These are phyloP conservation scores for Chaetomium sp. DNA, from an alignment of 2,329 filamentous ascomycete species.

Conservation along the genomic window DNA sequence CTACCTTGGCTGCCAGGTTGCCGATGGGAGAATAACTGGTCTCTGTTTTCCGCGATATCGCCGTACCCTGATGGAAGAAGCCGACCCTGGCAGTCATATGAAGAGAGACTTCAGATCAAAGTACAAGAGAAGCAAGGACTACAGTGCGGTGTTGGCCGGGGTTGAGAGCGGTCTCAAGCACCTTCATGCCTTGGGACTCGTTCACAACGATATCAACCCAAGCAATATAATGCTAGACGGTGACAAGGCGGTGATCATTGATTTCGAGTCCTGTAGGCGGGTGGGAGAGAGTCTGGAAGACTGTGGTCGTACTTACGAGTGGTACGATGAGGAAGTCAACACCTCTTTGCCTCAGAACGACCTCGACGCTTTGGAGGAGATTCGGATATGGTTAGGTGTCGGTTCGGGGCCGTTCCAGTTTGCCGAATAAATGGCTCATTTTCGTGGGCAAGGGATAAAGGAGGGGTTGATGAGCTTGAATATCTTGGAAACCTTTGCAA, in stretches of 20 bases:
- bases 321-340: background rate
- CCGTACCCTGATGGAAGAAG: background rate
- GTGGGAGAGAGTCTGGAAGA: background rate
- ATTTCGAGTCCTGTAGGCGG: background rate
- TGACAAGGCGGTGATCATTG: background rate
- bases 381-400: background rate
- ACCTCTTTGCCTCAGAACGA: background rate
- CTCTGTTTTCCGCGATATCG: background rate
- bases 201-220: background rate
- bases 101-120: background rate
- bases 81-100: background rate
- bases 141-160: background rate
- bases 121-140: background rate
- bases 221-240: background rate
- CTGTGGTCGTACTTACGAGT: background rate
- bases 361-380: background rate
- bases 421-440: too few species aligned
- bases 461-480: too few species aligned
- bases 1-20: background rate
- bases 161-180: background rate
- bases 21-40: background rate
- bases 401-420: background rate
- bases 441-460: too few species aligned
- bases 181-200: background rate
- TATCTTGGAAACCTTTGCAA: too few species aligned